phyloP scores from a whole-genome alignment of 805 yeast species.

The Cyberlindnera misumaiensis region DNA sequence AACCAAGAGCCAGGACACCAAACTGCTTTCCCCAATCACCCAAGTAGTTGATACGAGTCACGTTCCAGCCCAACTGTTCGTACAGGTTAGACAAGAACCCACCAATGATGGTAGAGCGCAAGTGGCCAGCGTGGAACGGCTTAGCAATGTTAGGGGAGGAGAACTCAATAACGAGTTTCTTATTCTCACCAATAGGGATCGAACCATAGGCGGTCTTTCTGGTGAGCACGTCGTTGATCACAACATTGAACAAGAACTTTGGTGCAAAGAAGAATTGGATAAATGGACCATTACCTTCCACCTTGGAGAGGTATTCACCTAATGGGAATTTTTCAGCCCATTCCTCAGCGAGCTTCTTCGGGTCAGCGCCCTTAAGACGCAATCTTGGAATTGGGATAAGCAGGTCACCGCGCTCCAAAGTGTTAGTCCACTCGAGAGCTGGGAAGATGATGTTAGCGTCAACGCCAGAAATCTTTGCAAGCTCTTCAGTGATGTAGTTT shows the following conservation, averaged over 20 bases:
- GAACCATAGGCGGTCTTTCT: slow-evolving; percentile 62
- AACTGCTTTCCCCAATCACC: slow-evolving; percentile 99
- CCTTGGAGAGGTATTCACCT: slow-evolving; percentile 61
- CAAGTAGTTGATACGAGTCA: slow-evolving; percentile 82
- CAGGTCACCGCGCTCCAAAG: slow-evolving; percentile 87
- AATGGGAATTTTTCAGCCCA: slow-evolving; percentile 76
- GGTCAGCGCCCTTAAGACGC: slow-evolving; percentile 74
- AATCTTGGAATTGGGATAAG: slow-evolving; percentile 90
- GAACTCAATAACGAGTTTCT: slow-evolving; percentile 77
- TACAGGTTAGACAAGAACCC: slow-evolving; percentile 88
- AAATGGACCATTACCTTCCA: slow-evolving; percentile 82
- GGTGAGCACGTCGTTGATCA: slow-evolving; percentile 60
- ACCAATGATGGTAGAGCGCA: slow-evolving; percentile 96
- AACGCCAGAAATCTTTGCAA: slow-evolving; percentile 67
- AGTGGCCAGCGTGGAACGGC: slow-evolving; percentile 99
- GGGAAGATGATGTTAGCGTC: slow-evolving; percentile 64
- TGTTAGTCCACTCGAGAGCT: slow-evolving; percentile 81
- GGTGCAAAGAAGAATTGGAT: slow-evolving; percentile 82
- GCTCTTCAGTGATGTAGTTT: slow-evolving; percentile 78
- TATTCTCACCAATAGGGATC: slow-evolving; percentile 63
- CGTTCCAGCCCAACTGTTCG: slow-evolving; percentile 91
- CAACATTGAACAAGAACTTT: slow-evolving; percentile 56
- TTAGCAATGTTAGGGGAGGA: slow-evolving; percentile 98
- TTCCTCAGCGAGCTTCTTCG: slow-evolving; percentile 64
- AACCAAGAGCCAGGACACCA: slow-evolving; percentile 93